Evolutionary conservation across 768 basidiomycete genomes (phyloP).

Genomic region (Leucogyrophana mollusca): DNA sequence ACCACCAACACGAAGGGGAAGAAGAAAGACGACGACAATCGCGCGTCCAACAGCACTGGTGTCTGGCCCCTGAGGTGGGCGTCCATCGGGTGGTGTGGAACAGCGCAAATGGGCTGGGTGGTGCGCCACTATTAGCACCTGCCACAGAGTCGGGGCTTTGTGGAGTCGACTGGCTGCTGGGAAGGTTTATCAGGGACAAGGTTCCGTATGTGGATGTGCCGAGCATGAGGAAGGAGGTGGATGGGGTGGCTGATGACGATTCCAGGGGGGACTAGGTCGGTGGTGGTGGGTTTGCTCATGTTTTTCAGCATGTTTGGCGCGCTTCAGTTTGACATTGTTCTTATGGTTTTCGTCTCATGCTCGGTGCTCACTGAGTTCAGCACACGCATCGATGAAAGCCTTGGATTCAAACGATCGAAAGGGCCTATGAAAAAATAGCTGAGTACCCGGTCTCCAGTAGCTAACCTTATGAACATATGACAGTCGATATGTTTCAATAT

Average conservation of each 20-base stretch:
- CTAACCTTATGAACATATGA: too few species aligned
- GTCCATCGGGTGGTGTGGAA: slow-evolving; percentile 86
- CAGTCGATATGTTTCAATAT: too few species aligned
- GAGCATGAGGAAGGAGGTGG: slow-evolving; percentile 60
- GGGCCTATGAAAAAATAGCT: too few species aligned
- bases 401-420: too few species aligned
- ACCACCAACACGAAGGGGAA: slow-evolving; percentile 33
- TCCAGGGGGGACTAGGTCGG: slow-evolving; percentile 28
- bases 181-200: slow-evolving; percentile 68
- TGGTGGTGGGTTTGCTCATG: too few species aligned
- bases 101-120: slow-evolving; percentile 62
- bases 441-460: too few species aligned
- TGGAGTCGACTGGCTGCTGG: slow-evolving; percentile 76
- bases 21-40: slow-evolving; percentile 22
- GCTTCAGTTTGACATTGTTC: too few species aligned
- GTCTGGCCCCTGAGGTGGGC: slow-evolving; percentile 81
- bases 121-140: slow-evolving; percentile 64
- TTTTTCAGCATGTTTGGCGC: too few species aligned
- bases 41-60: slow-evolving; percentile 44
- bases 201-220: slow-evolving; percentile 66
- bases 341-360: too few species aligned
- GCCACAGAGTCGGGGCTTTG: slow-evolving; percentile 85
- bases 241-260: slow-evolving; percentile 37
- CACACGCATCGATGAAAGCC: too few species aligned
- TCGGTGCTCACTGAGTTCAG: too few species aligned